Percentiles rank a stretch among this genome's conserved stretches.
These are phyloP conservation scores for Metschnikowia gelsemii DNA, from an alignment of 805 yeast species.

Conservation along the genomic window DNA sequence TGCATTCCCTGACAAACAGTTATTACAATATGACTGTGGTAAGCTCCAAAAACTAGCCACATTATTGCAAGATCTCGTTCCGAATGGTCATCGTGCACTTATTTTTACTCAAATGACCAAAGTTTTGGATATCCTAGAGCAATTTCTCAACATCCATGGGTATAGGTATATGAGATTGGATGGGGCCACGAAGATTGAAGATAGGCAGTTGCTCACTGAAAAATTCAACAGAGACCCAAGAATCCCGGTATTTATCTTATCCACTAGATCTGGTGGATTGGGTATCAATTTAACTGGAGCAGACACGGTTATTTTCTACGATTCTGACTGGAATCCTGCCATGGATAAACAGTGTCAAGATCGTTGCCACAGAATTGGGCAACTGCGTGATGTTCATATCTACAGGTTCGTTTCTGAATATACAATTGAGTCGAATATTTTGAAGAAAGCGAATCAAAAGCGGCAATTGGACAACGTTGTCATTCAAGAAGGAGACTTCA, in stretches of 20 bases:
- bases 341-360: slow-evolving; percentile 99
- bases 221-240: slow-evolving; percentile 82
- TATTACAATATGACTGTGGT: slow-evolving; percentile 95
- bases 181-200: slow-evolving; percentile 97
- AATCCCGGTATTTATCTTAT: slow-evolving; percentile 86
- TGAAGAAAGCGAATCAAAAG: slow-evolving; percentile 92
- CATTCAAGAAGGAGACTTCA: slow-evolving; percentile 96
- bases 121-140: slow-evolving; percentile 89
- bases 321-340: slow-evolving; percentile 99
- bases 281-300: slow-evolving; percentile 98
- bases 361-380: slow-evolving; percentile 98
- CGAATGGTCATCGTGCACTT: slow-evolving; percentile 88
- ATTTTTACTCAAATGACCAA: slow-evolving; percentile 98
- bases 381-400: slow-evolving; percentile 95
- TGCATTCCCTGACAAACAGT: slow-evolving; percentile 93
- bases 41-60: slow-evolving; percentile 83
- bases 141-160: slow-evolving; percentile 91
- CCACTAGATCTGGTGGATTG: slow-evolving; percentile 96
- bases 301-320: slow-evolving; percentile 96
- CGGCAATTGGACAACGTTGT: slow-evolving; percentile 90
- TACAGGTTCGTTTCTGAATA: slow-evolving; percentile 94
- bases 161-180: slow-evolving; percentile 92
- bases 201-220: slow-evolving; percentile 91
- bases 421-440: slow-evolving; percentile 93
- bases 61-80: slow-evolving; percentile 71